Evolutionary conservation across 2,329 filamentous ascomycete genomes (phyloP), one percentile per base, ranked within the genome.

Genomic region (Trichoderma arundinaceum): DNA sequence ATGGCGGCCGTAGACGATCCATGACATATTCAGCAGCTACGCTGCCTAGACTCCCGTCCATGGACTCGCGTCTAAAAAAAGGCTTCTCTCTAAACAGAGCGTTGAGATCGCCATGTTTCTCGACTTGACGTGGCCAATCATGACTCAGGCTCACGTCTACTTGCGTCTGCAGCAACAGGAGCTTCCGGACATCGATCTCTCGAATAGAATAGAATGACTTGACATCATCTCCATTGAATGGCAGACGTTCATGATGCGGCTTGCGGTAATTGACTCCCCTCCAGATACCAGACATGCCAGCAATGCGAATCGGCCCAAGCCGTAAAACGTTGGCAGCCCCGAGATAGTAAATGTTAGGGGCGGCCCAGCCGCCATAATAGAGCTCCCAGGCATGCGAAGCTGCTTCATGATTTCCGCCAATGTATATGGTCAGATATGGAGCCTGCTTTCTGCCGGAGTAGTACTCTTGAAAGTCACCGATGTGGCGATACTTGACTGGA

Each of bases 361-460:
- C 94, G 6, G 92, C 95, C 95, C 95, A 99, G 58, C 95, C 95
- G 59, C 95, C 95, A 75, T 98, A 96, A 80, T 92, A 96, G 0
- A 99, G 85, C 78, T 99, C 95, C 82, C 89, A 95, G 5, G 97
- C 82, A 77, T 98, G 88, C 58, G 91, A 93, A 73, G 91, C 91
- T 0, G 95, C 94, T 80, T 99, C 95, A 74, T 99, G 95, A 75
- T 99, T 99, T 2, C 95, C 95, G 49, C 90, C 94, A 58, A 97
- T 89, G 78, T 98, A 98, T 51, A 98, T 82, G 15, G 95, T 99
- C 52, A 96, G 83, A 74, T 93, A 96, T 0, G 95, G 95, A 0
- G 95, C 95, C 49, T 77, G 85, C 64, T 87, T 86, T 17, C 81
- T 77, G 53, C 95, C 95, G 60, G 89, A 90, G 77, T 99, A 99